phyloP scores from a whole-genome alignment of 2,329 filamentous ascomycete genomes.

The Sclerotinia minor region DNA sequence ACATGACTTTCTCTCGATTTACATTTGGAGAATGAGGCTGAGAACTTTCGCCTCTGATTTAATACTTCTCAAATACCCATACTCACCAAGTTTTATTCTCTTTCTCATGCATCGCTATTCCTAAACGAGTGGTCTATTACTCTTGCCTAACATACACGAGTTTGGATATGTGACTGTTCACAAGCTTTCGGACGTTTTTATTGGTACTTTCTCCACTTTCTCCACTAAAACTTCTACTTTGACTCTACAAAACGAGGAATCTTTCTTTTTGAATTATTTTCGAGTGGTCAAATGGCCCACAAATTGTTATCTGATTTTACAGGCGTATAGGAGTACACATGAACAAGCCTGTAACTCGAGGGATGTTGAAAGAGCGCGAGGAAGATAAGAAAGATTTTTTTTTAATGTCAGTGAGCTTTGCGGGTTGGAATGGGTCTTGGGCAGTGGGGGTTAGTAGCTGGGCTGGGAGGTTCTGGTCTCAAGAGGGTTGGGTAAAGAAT shows the following conservation, averaged over 20 bases:
- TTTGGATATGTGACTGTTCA: constrained; percentile 10
- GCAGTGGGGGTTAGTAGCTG: not conserved
- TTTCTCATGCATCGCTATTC: not conserved
- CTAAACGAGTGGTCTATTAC: not conserved
- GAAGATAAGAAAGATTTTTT: not conserved
- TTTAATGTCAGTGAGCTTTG: constrained; percentile 4
- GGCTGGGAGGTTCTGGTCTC: not conserved
- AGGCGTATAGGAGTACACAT: constrained; percentile 17
- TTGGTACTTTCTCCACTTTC: constrained; percentile 2
- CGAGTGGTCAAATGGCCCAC: not conserved
- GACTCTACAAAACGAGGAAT: not conserved
- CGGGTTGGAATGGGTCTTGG: not conserved
- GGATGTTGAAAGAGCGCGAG: not conserved
- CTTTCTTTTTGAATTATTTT: constrained; percentile 10
- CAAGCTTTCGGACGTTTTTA: not conserved
- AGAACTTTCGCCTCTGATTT: not conserved
- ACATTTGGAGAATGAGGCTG: not conserved
- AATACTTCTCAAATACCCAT: not conserved
- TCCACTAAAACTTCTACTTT: constrained; percentile 3
- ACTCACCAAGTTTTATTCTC: not conserved
- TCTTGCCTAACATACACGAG: not conserved
- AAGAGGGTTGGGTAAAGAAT: constrained; percentile 1
- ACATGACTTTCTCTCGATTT: not conserved
- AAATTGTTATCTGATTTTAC: constrained; percentile 20
- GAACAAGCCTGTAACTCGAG: constrained; percentile 5